Evolutionary conservation across 176 grass and related monocot genomes (phyloP).

Genomic region (Avena insularis): DNA sequence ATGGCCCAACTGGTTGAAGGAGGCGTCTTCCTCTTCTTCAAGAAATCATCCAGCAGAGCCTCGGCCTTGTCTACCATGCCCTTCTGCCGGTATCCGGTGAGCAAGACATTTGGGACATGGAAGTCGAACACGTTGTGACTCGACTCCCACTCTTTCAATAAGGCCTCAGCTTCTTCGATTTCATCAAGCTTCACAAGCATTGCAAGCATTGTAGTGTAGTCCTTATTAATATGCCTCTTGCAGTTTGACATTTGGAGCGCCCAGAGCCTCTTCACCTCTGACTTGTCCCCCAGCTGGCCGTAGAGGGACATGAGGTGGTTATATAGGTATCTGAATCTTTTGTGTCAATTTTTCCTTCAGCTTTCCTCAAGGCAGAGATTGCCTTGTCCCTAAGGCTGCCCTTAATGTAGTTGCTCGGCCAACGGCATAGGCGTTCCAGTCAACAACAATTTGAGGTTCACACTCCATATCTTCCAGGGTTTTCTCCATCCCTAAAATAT

Average conservation of each 20-base stretch:
- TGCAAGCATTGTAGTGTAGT: conserved; percentile 71
- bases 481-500: conserved; percentile 78
- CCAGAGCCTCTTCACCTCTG: conserved; percentile 70
- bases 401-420: conserved; percentile 80
- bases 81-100: conserved; percentile 64
- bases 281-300: conserved; percentile 65
- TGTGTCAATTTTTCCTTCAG: conserved; percentile 69
- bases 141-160: conserved; percentile 85
- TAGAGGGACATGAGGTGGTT: conserved; percentile 77
- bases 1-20: conserved; percentile 71
- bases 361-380: conserved; percentile 69
- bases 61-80: conserved; percentile 74
- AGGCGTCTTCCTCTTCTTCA: conserved; percentile 69
- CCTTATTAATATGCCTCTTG: conserved; percentile 69
- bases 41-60: conserved; percentile 52
- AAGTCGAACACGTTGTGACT: conserved; percentile 63
- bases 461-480: conserved; percentile 83
- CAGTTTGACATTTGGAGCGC: conserved; percentile 69
- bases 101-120: conserved; percentile 71
- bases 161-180: conserved; percentile 67
- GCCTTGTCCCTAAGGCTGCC: conserved; percentile 57
- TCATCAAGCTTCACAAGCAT: conserved; percentile 69
- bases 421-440: conserved; percentile 87
- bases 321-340: conserved; percentile 46
- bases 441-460: conserved; percentile 82